Conservation (phyloP, 768 basidiomycete species). For the Ephemerocybe angulata region DNA sequence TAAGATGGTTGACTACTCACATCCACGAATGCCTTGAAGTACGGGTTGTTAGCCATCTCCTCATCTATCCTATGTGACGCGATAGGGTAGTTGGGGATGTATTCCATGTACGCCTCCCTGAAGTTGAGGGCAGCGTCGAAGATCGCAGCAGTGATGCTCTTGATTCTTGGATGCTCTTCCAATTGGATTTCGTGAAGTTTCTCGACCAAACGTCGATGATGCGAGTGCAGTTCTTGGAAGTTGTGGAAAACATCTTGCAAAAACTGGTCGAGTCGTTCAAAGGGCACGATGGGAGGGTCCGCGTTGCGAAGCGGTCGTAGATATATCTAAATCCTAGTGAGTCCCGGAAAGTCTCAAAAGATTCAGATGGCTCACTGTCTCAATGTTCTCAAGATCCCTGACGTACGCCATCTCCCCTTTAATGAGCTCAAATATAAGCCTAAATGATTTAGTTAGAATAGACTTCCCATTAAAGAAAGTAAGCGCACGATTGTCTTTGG, state of each 20-base stretch:
- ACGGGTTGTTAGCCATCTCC: conserved; percentile 75
- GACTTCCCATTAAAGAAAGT: not conserved
- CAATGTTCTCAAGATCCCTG: conserved; percentile 84
- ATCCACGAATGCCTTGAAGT: conserved; percentile 78
- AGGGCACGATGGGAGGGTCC: conserved; percentile 76
- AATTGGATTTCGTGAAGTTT: conserved; percentile 81
- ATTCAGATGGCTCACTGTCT: conserved; percentile 47
- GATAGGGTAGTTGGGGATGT: conserved; percentile 88
- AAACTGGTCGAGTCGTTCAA: conserved; percentile 67
- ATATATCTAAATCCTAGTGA: conserved; percentile 76
- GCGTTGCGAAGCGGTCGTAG: conserved; percentile 69
- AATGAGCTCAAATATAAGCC: conserved; percentile 91
- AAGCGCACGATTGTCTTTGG: too few species aligned
- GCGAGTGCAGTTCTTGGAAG: conserved; percentile 65
- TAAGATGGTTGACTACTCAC: conserved; percentile 37
- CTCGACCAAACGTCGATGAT: conserved; percentile 76
- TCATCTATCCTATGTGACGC: conserved; percentile 86
- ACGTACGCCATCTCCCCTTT: conserved; percentile 96
- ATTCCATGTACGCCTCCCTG: conserved; percentile 89
- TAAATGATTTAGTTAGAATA: conserved; percentile 24
- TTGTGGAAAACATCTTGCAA: conserved; percentile 90
- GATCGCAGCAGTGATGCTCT: conserved; percentile 79
- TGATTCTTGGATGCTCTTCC: conserved; percentile 80
- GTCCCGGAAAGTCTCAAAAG: not conserved
- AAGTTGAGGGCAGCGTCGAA: conserved; percentile 90